A percentile compares a stretch with the other conserved stretches of the same genome.
These are phyloP conservation scores for Scedosporium aurantiacum DNA, from an alignment of 2,329 filamentous ascomycete genomes.

Conservation along the genomic window DNA sequence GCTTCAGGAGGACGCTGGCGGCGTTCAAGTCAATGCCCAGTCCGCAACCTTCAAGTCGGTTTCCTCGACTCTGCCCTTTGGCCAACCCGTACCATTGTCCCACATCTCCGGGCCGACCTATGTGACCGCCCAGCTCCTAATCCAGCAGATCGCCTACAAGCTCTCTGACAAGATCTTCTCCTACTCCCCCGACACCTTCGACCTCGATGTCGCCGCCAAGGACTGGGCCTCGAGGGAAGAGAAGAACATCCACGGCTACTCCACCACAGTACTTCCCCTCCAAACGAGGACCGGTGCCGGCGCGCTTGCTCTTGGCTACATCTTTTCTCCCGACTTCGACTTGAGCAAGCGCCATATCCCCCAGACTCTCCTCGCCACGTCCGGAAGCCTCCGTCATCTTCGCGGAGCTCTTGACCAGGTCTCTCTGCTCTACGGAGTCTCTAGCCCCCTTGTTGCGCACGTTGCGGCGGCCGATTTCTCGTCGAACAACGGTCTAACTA, in stretches of 20 bases:
- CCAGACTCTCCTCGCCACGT: slow-evolving; percentile 80
- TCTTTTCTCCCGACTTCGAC: slow-evolving; percentile 96
- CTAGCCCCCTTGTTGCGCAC: slow-evolving; percentile 87
- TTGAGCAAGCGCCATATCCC: slow-evolving; percentile 82
- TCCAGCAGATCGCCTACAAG: slow-evolving; percentile 92
- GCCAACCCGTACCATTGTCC: slow-evolving; percentile 40
- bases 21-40: slow-evolving; percentile 3
- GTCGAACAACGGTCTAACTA: slow-evolving; percentile 57
- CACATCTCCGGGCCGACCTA: slow-evolving; percentile 81
- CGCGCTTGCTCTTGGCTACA: slow-evolving; percentile 84
- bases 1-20: slow-evolving; percentile 10
- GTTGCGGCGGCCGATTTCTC: slow-evolving; percentile 84
- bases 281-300: slow-evolving; percentile 86
- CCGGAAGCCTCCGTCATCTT: slow-evolving; percentile 68
- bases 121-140: slow-evolving; percentile 80
- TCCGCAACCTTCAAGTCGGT: slow-evolving; percentile 4
- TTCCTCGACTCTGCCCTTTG: slow-evolving; percentile 46
- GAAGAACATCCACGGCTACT: slow-evolving; percentile 71
- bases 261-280: slow-evolving; percentile 66
- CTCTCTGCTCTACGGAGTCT: slow-evolving; percentile 78
- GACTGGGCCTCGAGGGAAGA: slow-evolving; percentile 61
- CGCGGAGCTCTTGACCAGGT: slow-evolving; percentile 83
- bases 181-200: slow-evolving; percentile 88
- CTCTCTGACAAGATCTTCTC: slow-evolving; percentile 96
- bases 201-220: slow-evolving; percentile 74